phyloP scores from a whole-genome alignment of 2,329 filamentous ascomycete species.

The Exophiala spinifera region DNA sequence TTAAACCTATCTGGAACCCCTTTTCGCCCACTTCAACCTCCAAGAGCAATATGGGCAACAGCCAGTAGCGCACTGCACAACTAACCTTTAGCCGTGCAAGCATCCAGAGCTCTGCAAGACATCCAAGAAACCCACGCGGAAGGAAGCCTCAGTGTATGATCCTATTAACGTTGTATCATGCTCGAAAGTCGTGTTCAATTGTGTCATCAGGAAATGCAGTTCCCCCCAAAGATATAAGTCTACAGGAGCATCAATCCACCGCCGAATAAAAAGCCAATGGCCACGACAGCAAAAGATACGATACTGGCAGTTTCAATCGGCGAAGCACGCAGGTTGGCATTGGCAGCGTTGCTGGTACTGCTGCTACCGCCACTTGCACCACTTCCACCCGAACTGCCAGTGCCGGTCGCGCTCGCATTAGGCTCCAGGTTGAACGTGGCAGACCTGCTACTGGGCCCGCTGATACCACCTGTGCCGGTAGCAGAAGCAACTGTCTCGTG shows the following conservation, averaged over 20 bases:
- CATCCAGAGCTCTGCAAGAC: no score
- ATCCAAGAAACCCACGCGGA: no score
- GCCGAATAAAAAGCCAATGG: slow-evolving; percentile 18
- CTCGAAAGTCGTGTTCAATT: no score
- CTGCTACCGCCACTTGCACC: slow-evolving; percentile 1
- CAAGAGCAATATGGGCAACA: no score
- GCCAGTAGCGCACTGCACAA: no score
- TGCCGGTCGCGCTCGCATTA: slow-evolving; percentile 1
- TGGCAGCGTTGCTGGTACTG: slow-evolving; percentile 11
- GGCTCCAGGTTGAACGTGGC: slow-evolving; percentile 25
- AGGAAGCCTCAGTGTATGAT: no score
- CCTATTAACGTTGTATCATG: no score
- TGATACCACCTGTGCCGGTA: slow-evolving; percentile 16
- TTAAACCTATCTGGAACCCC: no score
- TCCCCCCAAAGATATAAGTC: not conserved
- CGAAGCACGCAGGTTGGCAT: slow-evolving; percentile 12
- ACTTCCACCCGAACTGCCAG: slow-evolving; percentile 2
- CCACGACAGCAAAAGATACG: slow-evolving; percentile 9
- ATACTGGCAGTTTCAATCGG: slow-evolving; percentile 10
- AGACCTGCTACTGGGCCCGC: slow-evolving; percentile 13
- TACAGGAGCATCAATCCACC: slow-evolving; percentile 21
- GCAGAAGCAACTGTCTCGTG: slow-evolving; percentile 15
- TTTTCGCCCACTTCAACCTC: no score
- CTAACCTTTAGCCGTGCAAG: no score
- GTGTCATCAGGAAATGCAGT: not conserved